Evolutionary conservation across 306 rosid species (phyloP), one percentile per base, ranked within the genome.

Genomic region (Psophocarpus tetragonolobus): DNA sequence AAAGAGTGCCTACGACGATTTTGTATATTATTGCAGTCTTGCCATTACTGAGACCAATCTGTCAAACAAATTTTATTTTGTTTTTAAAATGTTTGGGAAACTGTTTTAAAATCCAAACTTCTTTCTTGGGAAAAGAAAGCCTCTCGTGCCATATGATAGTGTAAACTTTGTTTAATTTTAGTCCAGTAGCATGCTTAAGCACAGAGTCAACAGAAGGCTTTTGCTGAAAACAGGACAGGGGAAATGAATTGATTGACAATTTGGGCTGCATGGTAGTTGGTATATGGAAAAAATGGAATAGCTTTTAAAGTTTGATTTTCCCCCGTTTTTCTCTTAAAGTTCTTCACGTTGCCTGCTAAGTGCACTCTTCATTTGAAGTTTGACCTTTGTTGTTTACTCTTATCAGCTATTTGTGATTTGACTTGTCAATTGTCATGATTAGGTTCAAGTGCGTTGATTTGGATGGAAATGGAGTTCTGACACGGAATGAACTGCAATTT

Each of bases 381-480:
- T 36, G 33, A 58, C 74, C 57, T 64, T 80, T 72, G 66, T 68
- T 15, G 54, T 24, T 45, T 64, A 72, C 66, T 71, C 68, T 76
- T 80, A 58, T 79, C 38, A 51, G 74, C 56, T 9, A 14, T 73
- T 32, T 53, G 6, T 73, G 48, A 66, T 42, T 78, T 65, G 39
- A 20, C 54, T 69, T 80, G 68, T 78, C 75, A 20, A 47, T 69
- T 80, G 68, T 78, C 75, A 35, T 68, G 76, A 58, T 79, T 84
- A 96, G 99, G 99, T 96, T 96, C 89, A 96, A 90, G 87, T 96
- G 98, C 89, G 71, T 96, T 81, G 99, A 96, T 82, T 90, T 96
- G 90, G 99, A 96, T 85, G 99, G 93, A 66, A 96, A 96, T 82
- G 98, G 96, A 67, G 82, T 92, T 76, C 77, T 96, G 74, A 96